Evolutionary conservation across 1,284 basidiomycete species (phyloP).

Genomic region (Cryptococcus deneoformans): DNA sequence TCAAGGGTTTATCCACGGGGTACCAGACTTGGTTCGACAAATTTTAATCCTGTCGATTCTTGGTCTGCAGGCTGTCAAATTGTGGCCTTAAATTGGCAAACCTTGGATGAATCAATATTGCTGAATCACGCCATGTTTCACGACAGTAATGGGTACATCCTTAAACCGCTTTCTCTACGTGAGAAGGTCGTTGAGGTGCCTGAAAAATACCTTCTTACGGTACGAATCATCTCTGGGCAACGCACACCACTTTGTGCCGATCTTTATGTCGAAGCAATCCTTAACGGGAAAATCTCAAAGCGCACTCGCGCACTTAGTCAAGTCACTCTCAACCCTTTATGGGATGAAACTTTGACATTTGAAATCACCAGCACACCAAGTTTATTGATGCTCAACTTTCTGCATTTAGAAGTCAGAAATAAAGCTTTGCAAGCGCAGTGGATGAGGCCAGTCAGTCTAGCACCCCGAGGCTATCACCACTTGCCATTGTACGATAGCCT

Average conservation of each 20-base stretch:
- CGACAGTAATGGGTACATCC: slow-evolving; percentile 79
- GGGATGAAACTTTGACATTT: slow-evolving; percentile 69
- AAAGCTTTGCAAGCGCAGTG: slow-evolving; percentile 59
- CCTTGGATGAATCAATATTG: slow-evolving; percentile 80
- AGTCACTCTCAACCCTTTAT: slow-evolving; percentile 86
- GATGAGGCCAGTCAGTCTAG: slow-evolving; percentile 54
- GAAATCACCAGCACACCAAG: slow-evolving; percentile 67
- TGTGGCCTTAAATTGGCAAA: slow-evolving; percentile 99
- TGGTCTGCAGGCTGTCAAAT: slow-evolving; percentile 91
- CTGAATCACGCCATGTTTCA: slow-evolving; percentile 98
- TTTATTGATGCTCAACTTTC: slow-evolving; percentile 77
- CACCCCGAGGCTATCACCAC: slow-evolving; percentile 68
- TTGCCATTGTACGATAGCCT: slow-evolving; percentile 78
- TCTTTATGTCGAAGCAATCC: slow-evolving; percentile 45
- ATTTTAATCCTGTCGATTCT: slow-evolving; percentile 84
- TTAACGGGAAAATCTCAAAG: slow-evolving; percentile 45
- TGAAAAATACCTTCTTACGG: slow-evolving; percentile 48
- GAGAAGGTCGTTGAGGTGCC: slow-evolving; percentile 62
- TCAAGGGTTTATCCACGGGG: slow-evolving; percentile 90
- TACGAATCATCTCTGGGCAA: slow-evolving; percentile 84
- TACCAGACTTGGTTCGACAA: slow-evolving; percentile 74
- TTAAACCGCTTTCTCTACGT: slow-evolving; percentile 81
- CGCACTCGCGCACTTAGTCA: slow-evolving; percentile 63
- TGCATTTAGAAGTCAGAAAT: slow-evolving; percentile 71
- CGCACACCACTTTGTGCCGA: slow-evolving; percentile 78